Evolutionary conservation across 2,329 filamentous ascomycete species (phyloP), one percentile per base, ranked within the genome.

Genomic region (Calonectria honghensis): DNA sequence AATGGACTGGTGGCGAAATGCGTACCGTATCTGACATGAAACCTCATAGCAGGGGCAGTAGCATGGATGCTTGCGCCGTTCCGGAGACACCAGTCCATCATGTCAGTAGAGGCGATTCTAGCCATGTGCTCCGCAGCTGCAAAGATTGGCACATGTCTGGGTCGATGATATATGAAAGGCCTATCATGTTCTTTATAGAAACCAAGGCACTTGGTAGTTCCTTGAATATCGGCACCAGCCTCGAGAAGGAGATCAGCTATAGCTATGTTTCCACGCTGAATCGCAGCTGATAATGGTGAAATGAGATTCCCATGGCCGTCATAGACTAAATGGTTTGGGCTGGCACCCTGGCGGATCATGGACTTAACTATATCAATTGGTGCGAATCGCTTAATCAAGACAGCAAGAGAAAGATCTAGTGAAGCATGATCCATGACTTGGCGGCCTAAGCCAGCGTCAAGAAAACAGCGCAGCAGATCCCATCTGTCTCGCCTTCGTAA

Each of bases 31-130:
- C 24, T 1, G 27, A 9, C 6, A 9, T 54, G 5, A 14, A 9
- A 10, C 7, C 29, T 18, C 51, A 54, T 31, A 6, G 51, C 27
- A 18, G 29, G 51, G 4, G 51, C 51, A 29, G 18, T 32, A 11
- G 51, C 16, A 20, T 32, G 18, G 16, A 54, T 54, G 16, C 20
- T 31, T 54, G 51, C 51, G 18, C 51, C 51, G 18, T 54, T 54
- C 6, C 29, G 16, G 29, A 54, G 51, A 32, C 51, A 54, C 51
- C 51, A 54, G 16, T 54, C 51, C 27, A 54, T 54, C 51, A 54
- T 54, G 4, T 54, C 51, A 54, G 27, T 11, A 31, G 16, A 54
- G 6, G 3, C 51, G n/a, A 29, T 31, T 32, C 20, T 32, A 32
- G 51, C 51, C 51, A 54, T 54, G 29, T 32, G 29, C 27, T 54